Evolutionary conservation across 345 rosid species (phyloP).

Genomic region (Brassica juncea): DNA sequence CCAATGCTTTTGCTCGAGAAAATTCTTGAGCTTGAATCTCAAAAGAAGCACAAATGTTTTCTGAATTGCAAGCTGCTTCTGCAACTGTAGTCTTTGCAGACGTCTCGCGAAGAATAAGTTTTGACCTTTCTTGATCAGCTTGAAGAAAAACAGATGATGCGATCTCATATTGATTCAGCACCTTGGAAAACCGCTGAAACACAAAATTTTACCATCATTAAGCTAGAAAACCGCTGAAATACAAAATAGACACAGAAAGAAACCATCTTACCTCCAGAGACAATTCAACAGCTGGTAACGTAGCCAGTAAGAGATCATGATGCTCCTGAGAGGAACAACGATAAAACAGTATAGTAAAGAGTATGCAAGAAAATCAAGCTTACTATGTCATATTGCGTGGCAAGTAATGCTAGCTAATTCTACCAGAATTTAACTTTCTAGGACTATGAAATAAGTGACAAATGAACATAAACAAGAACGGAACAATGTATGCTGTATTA

Average conservation of each 20-base stretch:
- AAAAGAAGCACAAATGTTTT: slow-evolving; percentile 63
- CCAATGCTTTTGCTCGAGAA: slow-evolving; percentile 69
- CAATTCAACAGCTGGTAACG: slow-evolving; percentile 76
- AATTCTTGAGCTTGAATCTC: slow-evolving; percentile 81
- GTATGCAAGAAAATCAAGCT: slow-evolving; percentile 19
- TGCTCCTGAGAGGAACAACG: slow-evolving; percentile 65
- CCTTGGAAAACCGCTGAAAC: slow-evolving; percentile 73
- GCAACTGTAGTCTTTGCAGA: slow-evolving; percentile 81
- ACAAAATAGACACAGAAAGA: slow-evolving; percentile 7
- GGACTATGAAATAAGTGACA: neutral
- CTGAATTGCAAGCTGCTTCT: slow-evolving; percentile 68
- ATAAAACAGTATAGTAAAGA: slow-evolving; percentile 14
- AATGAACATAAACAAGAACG: neutral
- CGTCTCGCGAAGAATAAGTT: slow-evolving; percentile 66
- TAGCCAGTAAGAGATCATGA: slow-evolving; percentile 77
- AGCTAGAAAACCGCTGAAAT: slow-evolving; percentile 10
- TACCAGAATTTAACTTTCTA: slow-evolving; percentile 6
- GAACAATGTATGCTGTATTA: slow-evolving; percentile 1
- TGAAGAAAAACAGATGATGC: slow-evolving; percentile 63
- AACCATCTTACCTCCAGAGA: slow-evolving; percentile 70
- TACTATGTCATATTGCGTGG: slow-evolving; percentile 2
- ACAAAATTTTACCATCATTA: slow-evolving; percentile 31
- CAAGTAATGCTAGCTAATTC: neutral
- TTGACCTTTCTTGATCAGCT: slow-evolving; percentile 85
- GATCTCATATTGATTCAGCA: slow-evolving; percentile 70